Evolutionary conservation across 805 yeast species (phyloP), one percentile per base, ranked within the genome.

Genomic region (Schwanniomyces sp.): DNA sequence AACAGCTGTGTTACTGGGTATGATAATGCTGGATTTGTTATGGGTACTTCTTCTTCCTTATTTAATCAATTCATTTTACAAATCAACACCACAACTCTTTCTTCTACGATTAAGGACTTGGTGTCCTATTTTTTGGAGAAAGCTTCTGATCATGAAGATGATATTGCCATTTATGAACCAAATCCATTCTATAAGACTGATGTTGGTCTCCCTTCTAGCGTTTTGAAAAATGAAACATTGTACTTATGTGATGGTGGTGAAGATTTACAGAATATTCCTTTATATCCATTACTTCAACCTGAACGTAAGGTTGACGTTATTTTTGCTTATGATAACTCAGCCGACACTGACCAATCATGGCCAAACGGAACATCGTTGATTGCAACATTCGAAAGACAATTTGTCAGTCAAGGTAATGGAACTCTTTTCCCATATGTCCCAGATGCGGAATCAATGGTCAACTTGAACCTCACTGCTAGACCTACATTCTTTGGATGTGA

Each of bases 401-500:
- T 69, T 49, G 50, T 57, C 12, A 36, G 45, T 1, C 77, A 78
- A 54, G 85, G 84, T 26, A 73, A 77, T 52, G 80, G 81, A 43
- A 79, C 87, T 25, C 72, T 85, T 2, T 87, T 86, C 76, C 96
- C 96, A 8, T 80, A 86, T 55, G 91, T 89, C 46, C 96, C 96
- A 10, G 91, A 82, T 61, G 69, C 63, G 25, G 66, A 75, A 39
- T 78, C 91, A 0, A 86, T 88, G 63, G 59, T 80, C 24, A 75
- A 77, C 49, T 56, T 70, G 52, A 86, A 86, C 48, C 72, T 88
- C 52, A 84, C 88, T 12, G 72, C 84, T 8, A 77, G 69, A 50
- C 96, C 96, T 43, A 75, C 86, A 0, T 89, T 90, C 70, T 90
- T 90, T 62, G 96, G 96, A 29, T 89, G 96, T 66, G 78, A 86